phyloP scores from a whole-genome alignment of 345 rosid genomes.

The Eucalyptus melliodora region DNA sequence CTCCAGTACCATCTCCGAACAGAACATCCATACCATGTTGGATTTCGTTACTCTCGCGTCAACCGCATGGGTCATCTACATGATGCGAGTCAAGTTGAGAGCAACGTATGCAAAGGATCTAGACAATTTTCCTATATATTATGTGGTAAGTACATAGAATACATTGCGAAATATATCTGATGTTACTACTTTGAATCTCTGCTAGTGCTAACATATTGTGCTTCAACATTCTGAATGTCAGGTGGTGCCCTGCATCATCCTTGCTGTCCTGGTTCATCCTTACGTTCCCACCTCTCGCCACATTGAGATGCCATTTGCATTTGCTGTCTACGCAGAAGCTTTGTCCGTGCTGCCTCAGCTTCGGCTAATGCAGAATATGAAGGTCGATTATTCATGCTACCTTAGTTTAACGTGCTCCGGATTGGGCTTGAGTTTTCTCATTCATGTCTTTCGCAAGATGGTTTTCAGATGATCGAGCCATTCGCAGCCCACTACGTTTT shows the following conservation, averaged over 20 bases:
- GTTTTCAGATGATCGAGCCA: constrained; percentile 68
- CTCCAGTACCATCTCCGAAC: constrained; percentile 30
- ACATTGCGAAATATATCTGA: neutral
- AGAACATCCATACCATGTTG: constrained; percentile 47
- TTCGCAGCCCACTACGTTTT: constrained; percentile 82
- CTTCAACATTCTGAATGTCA: neutral
- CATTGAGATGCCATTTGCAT: constrained; percentile 43
- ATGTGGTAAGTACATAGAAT: constrained; percentile 21
- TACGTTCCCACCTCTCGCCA: neutral
- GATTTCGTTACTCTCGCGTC: constrained; percentile 46
- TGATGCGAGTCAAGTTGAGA: constrained; percentile 65
- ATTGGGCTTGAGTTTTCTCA: neutral
- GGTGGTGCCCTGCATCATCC: constrained; percentile 52
- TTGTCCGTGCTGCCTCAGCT: constrained; percentile 87
- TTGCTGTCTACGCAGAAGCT: constrained; percentile 49
- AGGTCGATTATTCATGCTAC: constrained; percentile 15
- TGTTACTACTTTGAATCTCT: neutral
- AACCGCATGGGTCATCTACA: constrained; percentile 63
- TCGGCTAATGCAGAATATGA: constrained; percentile 77
- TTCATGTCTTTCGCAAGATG: neutral
- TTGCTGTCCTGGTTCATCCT: constrained; percentile 50
- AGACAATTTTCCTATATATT: constrained; percentile 44
- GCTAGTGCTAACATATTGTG: neutral
- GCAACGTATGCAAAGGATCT: constrained; percentile 48
- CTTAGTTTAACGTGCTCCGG: neutral